Evolutionary conservation across 1,284 basidiomycete genomes (phyloP).

Genomic region (Puccinia coronata): DNA sequence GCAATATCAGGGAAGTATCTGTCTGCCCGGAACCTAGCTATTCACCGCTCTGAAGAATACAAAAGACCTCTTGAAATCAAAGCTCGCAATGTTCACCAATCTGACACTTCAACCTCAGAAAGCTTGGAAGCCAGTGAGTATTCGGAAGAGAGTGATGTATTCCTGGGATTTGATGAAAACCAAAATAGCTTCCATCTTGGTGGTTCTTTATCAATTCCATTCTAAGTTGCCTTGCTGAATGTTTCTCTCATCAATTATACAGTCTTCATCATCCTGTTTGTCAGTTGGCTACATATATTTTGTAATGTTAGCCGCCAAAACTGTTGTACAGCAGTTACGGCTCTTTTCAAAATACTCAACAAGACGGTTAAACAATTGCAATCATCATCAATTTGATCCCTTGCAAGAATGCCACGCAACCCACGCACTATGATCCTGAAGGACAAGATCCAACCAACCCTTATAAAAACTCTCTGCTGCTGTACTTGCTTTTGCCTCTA

Average conservation of each 20-base stretch:
- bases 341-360: constrained; percentile 4
- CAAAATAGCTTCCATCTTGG: background rate
- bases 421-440: background rate
- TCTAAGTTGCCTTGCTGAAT: background rate
- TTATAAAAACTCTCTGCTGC: constrained; percentile 16
- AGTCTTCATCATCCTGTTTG: constrained; percentile 23
- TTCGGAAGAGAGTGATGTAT: background rate
- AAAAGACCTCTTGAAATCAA: background rate
- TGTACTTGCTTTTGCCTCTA: constrained; percentile 17
- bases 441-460: background rate
- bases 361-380: background rate
- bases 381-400: background rate
- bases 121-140: background rate
- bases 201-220: constrained; percentile 4
- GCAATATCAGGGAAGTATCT: background rate
- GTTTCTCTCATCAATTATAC: background rate
- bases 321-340: background rate
- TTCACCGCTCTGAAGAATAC: background rate
- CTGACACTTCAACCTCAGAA: background rate
- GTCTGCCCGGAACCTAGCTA: background rate
- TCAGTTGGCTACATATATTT: constrained; percentile 24
- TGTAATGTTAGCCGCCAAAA: constrained; percentile 29
- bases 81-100: background rate
- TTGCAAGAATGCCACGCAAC: background rate
- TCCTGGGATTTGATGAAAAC: background rate